Evolutionary conservation across 148 eudicot genomes (phyloP), one percentile per base, ranked within the genome.

Genomic region (Spergularia bocconei): DNA sequence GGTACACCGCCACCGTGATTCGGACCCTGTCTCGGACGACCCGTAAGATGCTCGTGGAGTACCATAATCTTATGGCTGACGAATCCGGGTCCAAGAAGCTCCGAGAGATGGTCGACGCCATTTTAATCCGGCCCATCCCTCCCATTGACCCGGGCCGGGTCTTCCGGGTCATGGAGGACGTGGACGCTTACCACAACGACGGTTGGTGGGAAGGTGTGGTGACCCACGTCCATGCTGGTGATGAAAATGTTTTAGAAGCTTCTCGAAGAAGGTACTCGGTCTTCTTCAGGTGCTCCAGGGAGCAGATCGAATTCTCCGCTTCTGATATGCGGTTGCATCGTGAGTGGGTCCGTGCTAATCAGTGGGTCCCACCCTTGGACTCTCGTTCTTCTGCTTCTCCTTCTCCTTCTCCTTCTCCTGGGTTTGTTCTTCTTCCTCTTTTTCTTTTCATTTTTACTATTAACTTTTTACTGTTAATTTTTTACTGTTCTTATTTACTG

Each of bases 141-240:
- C 92, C 91, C 0, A 61, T 75, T 0, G 80, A 75, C 11, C 75
- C 75, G 4, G 19, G 36, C 14, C 38, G 38, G 17, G n/a, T 64
- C 8, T 87, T 85, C 55, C 41, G 69, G 13, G 19, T 75, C 13
- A 72, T 79, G 81, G 89, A 92, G 23, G 83, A 82, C 13, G 95
- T 88, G 21, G 95, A 90, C 41, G 97, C 91, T 14, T 90, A 59
- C 41, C 87, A 88, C 70, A 80, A 81, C 47, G 97, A 90, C 25
- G 97, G 92, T 0, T 92, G 97, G 97, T 92, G 97, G 95, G 88
- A 86, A 1, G 97, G 95, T 4, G 93, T 86, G 10, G 86, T 92
- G 14, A 88, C 80, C 0, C 15, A 56, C 0, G 80, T 85, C 14
- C 16, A 21, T 0, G 8, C 81, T 0, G 82, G 20, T n/a, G 13